A percentile compares a stretch with the other conserved stretches of the same genome.
phyloP scores from a whole-genome alignment of 176 grass and related monocot species.

The Neostapfia colusana region DNA sequence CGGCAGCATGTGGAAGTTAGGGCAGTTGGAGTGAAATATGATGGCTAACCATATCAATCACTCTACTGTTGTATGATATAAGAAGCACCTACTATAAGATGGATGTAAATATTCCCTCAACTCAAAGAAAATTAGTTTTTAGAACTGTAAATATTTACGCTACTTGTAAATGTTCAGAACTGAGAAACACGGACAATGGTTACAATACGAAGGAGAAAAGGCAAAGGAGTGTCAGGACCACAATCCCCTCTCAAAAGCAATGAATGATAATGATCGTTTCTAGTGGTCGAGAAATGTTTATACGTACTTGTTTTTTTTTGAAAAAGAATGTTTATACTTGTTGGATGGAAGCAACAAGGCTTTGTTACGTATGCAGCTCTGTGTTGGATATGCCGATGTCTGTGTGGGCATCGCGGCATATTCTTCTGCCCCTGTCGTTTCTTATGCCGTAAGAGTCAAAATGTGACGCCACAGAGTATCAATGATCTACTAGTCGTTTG shows the following conservation, averaged over 20 bases:
- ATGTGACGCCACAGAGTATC: neutral
- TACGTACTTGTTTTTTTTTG: too few species aligned
- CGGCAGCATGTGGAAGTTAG: conserved; percentile 61
- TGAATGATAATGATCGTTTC: neutral
- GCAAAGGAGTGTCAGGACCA: neutral
- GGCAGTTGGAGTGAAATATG: conserved; percentile 58
- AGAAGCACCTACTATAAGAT: neutral
- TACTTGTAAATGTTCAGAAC: conserved; percentile 36
- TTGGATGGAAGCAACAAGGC: neutral
- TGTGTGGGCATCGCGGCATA: neutral
- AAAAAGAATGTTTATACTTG: neutral
- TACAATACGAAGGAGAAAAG: neutral
- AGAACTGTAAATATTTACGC: conserved; percentile 22
- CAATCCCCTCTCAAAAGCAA: neutral
- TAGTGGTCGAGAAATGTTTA: conserved; percentile 7
- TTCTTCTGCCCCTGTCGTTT: neutral
- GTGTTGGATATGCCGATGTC: neutral
- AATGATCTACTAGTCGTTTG: neutral
- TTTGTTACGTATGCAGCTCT: neutral
- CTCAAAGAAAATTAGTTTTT: neutral
- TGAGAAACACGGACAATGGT: neutral
- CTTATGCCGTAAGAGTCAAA: conserved; percentile 14
- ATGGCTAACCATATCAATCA: conserved; percentile 3
- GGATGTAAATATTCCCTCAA: conserved; percentile 16
- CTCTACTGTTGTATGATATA: neutral